Base-by-base conservation (phyloP, 768 basidiomycete genomes). In the Phaffia australis region DNA sequence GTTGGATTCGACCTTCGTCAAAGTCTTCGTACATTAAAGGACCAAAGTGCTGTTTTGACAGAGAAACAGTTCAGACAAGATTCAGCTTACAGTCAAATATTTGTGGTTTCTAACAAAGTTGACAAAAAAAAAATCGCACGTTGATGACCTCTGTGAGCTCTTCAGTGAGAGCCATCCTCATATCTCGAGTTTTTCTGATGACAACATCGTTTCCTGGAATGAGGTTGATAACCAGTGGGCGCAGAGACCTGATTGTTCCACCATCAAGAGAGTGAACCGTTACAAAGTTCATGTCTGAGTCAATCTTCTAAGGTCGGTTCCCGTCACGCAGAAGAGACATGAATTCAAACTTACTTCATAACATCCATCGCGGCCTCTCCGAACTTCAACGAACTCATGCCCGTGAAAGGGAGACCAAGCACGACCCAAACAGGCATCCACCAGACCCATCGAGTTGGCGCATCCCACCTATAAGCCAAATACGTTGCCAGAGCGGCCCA, bases 321-420 rank as follows among this genome's bases (percentile, higher is more conserved):
- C 29, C 27, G 30, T 29, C 49, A 30, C 16, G 42, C 16, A 29
- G 9, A 27, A 27, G 6, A 30, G 30, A 18, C 4, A 11, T 42
- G 32, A 46, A 8, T 19, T 14, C 57, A 58, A n/a, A 78, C 87
- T 71, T 72, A 93, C 92, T 97, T 97, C 63, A 92, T 80, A 30
- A 98, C 91, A 72, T 98, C 94, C 84, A 95, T 86, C 27, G 93
- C 94, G 46, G 93, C 94, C 75, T 98, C 94, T 52, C 94, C 94
- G 72, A 98, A 98, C 76, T 95, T 94, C 61, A 98, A 82, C 7
- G 94, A 89, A 6, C 90, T 89, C 73, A 87, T 89, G 64, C 88
- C 92, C 80, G 94, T 86, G 75, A 89, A 83, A 18, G 94, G 94
- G 35, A 97, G 76, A 1, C 84, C 79, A 23, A 82, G 78, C 65